phyloP scores from a whole-genome alignment of 2,329 filamentous ascomycete genomes.

The Alternaria tenuissima region DNA sequence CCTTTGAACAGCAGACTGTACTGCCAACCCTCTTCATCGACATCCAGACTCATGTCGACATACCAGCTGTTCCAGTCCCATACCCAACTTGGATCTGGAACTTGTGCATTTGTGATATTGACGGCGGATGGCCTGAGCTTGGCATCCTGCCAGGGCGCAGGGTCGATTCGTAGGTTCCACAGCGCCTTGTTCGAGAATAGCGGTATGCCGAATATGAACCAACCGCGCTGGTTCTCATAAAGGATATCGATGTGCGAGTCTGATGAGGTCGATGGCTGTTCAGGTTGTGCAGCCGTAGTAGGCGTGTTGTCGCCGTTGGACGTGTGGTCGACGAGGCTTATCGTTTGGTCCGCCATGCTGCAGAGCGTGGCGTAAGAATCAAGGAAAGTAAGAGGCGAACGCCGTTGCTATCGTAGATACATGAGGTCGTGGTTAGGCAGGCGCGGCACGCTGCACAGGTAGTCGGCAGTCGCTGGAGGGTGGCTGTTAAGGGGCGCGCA shows the following conservation, averaged over 20 bases:
- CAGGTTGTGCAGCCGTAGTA: conserved; percentile 23
- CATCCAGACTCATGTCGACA: conserved; percentile 79
- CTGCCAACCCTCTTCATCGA: conserved; percentile 93
- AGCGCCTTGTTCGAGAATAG: conserved; percentile 89
- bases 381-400: conserved; percentile 22
- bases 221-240: conserved; percentile 94
- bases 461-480: conserved; percentile 1
- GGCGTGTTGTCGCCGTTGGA: conserved; percentile 49
- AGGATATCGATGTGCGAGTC: conserved; percentile 74
- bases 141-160: conserved; percentile 82
- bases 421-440: conserved; percentile 38
- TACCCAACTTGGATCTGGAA: conserved; percentile 94
- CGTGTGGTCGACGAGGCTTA: conserved; percentile 68
- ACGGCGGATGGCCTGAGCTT: conserved; percentile 65
- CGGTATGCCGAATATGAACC: conserved; percentile 86
- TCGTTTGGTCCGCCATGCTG: conserved; percentile 66
- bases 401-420: conserved; percentile 40
- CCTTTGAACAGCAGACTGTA: conserved; percentile 85
- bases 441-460: conserved; percentile 19
- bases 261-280: conserved; percentile 27
- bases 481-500: conserved; percentile 33
- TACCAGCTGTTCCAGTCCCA: conserved; percentile 82
- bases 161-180: conserved; percentile 76
- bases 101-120: conserved; percentile 84
- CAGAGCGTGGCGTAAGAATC: not conserved